These are phyloP conservation scores for Globisporangium ultimum DNA, from an alignment of 352 stramenopile species.

Conservation along the genomic window DNA sequence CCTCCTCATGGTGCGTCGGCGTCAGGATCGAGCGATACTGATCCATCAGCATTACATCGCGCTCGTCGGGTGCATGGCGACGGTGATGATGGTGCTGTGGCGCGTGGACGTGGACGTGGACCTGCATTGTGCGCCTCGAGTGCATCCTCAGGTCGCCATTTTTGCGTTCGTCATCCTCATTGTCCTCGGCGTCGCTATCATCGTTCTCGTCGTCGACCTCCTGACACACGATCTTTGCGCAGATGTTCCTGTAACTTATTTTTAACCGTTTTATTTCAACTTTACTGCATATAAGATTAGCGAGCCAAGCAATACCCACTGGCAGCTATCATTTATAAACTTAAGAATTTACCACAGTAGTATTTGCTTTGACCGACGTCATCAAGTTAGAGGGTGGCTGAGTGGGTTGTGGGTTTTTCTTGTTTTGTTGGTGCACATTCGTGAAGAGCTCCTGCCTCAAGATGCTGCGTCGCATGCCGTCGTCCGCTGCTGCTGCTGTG, in stretches of 20 bases:
- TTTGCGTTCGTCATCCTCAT: no score
- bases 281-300: no score
- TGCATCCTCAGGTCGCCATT: no score
- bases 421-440: conserved; percentile 10
- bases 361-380: background rate
- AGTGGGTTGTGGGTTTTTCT: background rate
- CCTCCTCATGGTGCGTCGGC: background rate
- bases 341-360: no score
- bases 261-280: no score
- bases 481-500: conserved; percentile 1
- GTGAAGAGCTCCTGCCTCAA: background rate
- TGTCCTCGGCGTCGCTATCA: background rate
- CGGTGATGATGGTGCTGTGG: background rate
- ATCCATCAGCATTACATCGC: background rate
- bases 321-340: no score
- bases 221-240: conserved; percentile 57
- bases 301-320: no score
- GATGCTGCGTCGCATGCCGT: conserved; percentile 14
- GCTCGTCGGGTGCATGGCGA: no score
- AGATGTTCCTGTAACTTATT: conserved; percentile 73
- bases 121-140: no score
- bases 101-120: background rate
- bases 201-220: conserved; percentile 18
- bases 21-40: background rate
- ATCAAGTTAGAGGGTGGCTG: background rate